These are phyloP conservation scores for Erysimum cheiri DNA, from an alignment of 441 rosid species.

Conservation along the genomic window DNA sequence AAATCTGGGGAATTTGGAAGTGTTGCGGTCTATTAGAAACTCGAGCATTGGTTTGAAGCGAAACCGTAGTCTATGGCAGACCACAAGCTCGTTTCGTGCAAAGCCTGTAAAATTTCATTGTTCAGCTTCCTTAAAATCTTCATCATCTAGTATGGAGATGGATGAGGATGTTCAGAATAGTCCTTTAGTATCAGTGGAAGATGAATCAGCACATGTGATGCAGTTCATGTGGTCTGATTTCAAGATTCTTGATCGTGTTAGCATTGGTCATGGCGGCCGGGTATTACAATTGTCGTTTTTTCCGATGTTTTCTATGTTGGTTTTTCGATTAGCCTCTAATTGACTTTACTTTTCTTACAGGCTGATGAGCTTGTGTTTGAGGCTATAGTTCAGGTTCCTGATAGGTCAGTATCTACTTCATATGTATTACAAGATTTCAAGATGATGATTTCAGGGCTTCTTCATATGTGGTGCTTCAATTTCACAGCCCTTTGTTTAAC, in stretches of 20 bases:
- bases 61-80: constrained; percentile 34
- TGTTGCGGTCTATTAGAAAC: constrained; percentile 30
- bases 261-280: constrained; percentile 88
- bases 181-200: constrained; percentile 45
- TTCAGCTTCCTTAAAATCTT: constrained; percentile 48
- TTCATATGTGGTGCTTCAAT: constrained; percentile 48
- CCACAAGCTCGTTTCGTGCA: constrained; percentile 21
- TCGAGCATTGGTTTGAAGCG: constrained; percentile 43
- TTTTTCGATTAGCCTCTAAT: neutral
- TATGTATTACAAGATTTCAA: constrained; percentile 24
- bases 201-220: constrained; percentile 62
- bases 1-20: constrained; percentile 44
- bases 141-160: constrained; percentile 46
- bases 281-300: too few species aligned
- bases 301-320: constrained; percentile 2
- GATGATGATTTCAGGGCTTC: constrained; percentile 17
- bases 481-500: constrained; percentile 82
- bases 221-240: constrained; percentile 86
- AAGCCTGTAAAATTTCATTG: constrained; percentile 48
- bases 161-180: constrained; percentile 43
- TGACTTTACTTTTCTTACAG: constrained; percentile 46
- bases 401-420: constrained; percentile 59
- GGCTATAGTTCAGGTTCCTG: constrained; percentile 73
- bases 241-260: constrained; percentile 74
- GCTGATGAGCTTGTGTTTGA: constrained; percentile 88